These are phyloP conservation scores for Nematodospora anomalae DNA, from an alignment of 1,139 yeast genomes.

Conservation along the genomic window DNA sequence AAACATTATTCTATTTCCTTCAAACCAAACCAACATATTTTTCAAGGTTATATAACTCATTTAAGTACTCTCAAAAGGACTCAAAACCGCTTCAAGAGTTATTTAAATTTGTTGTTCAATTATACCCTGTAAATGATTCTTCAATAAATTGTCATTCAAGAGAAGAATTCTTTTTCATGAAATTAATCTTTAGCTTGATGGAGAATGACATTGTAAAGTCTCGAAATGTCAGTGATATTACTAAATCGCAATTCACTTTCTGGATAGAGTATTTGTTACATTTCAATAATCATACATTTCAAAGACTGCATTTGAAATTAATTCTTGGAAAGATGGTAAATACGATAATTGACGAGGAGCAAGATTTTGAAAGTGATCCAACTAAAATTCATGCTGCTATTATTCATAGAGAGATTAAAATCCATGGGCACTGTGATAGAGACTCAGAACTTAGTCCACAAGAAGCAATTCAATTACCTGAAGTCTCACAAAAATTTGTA, in stretches of 20 bases:
- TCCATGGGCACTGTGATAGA: slow-evolving; percentile 39
- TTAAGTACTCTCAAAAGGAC: slow-evolving; percentile 22
- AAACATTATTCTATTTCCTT: slow-evolving; percentile 73
- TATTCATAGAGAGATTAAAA: slow-evolving; percentile 48
- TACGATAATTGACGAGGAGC: slow-evolving; percentile 52
- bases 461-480: slow-evolving; percentile 75
- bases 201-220: slow-evolving; percentile 41
- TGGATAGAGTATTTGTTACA: slow-evolving; percentile 56
- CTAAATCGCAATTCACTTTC: slow-evolving; percentile 32
- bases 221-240: slow-evolving; percentile 32
- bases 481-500: slow-evolving; percentile 68
- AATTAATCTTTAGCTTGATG: slow-evolving; percentile 56
- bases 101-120: slow-evolving; percentile 47
- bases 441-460: slow-evolving; percentile 48
- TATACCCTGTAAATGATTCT: slow-evolving; percentile 45
- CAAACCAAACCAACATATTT: slow-evolving; percentile 85
- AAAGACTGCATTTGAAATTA: slow-evolving; percentile 53
- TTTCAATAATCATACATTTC: slow-evolving; percentile 60
- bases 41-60: slow-evolving; percentile 45
- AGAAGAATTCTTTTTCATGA: slow-evolving; percentile 73
- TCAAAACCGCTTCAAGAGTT: slow-evolving; percentile 30
- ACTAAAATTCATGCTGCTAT: slow-evolving; percentile 52
- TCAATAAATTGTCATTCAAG: slow-evolving; percentile 45
- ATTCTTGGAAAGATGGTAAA: slow-evolving; percentile 53
- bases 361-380: slow-evolving; percentile 83